A percentile compares a stretch with the other conserved stretches of the same genome.
Evolutionary conservation across 2,329 filamentous ascomycete species (phyloP).

Genomic region (Cytospora schulzeri): DNA sequence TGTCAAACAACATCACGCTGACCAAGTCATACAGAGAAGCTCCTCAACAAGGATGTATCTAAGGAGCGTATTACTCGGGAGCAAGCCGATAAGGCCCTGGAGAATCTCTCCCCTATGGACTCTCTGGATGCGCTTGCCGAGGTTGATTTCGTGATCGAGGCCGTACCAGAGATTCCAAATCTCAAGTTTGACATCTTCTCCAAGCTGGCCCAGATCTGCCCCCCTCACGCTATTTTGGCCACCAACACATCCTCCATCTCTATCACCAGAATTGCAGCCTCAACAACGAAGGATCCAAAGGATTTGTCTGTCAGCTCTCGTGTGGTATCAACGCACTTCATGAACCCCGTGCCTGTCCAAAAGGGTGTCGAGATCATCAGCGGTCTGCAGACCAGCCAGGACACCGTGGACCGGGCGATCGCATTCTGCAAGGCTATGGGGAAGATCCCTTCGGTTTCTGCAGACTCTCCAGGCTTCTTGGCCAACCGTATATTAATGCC

Average conservation of each 20-base stretch:
- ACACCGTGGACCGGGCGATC: conserved; percentile 79
- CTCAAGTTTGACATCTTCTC: conserved; percentile 89
- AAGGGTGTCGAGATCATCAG: conserved; percentile 98
- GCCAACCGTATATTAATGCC: conserved; percentile 98
- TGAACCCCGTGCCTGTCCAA: conserved; percentile 97
- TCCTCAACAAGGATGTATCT: conserved; percentile 87
- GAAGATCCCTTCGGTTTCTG: conserved; percentile 84
- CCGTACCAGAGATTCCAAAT: conserved; percentile 86
- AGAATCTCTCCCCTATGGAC: conserved; percentile 69
- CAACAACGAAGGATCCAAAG: conserved; percentile 75
- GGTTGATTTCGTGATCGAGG: conserved; percentile 98
- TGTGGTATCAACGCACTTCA: conserved; percentile 95
- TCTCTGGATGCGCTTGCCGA: conserved; percentile 74
- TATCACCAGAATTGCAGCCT: conserved; percentile 92
- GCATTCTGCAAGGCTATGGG: conserved; percentile 90
- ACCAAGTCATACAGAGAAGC: conserved; percentile 66
- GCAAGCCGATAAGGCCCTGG: conserved; percentile 73
- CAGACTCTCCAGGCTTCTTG: conserved; percentile 90
- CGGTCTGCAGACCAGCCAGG: conserved; percentile 84
- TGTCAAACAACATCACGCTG: conserved; percentile 11
- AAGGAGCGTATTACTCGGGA: conserved; percentile 85
- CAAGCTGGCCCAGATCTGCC: conserved; percentile 77
- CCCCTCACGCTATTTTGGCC: conserved; percentile 84
- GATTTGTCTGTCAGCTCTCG: conserved; percentile 81
- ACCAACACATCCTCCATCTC: conserved; percentile 99